phyloP scores from a whole-genome alignment of 805 yeast genomes.

The Yarrowia alimentaria region DNA sequence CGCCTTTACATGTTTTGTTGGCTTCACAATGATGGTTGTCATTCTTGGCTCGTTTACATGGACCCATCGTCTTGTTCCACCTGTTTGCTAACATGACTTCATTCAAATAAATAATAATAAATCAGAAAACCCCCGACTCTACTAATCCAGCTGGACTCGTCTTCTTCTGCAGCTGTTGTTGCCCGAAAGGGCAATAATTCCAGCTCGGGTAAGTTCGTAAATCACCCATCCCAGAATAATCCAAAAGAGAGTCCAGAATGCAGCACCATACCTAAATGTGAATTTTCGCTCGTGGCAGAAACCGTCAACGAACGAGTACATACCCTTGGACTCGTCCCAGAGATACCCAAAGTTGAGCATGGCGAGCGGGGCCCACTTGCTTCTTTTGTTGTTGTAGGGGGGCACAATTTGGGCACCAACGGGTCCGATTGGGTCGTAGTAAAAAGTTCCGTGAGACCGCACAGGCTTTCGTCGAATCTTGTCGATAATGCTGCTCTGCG shows the following conservation, averaged over 20 bases:
- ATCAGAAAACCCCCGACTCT: too few relatives aligned
- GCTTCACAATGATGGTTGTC: constrained; percentile 7
- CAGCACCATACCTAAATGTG: constrained; percentile 29
- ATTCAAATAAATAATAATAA: too few relatives aligned
- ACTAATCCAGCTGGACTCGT: constrained; percentile 13
- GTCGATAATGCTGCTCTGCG: constrained; percentile 26
- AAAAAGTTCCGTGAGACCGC: constrained; percentile 20
- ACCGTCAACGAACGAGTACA: constrained; percentile 35
- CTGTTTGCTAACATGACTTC: background rate
- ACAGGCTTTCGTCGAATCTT: background rate
- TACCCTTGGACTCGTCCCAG: constrained; percentile 33
- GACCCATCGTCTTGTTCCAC: background rate
- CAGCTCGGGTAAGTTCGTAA: constrained; percentile 7
- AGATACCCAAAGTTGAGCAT: constrained; percentile 33
- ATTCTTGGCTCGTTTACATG: constrained; percentile 16
- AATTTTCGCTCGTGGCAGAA: constrained; percentile 33
- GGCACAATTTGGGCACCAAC: constrained; percentile 28
- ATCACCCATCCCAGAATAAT: constrained; percentile 23
- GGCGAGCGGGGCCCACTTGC: constrained; percentile 31
- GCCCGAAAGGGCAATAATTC: background rate
- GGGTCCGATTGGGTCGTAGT: constrained; percentile 33
- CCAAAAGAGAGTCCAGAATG: constrained; percentile 28
- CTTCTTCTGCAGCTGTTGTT: constrained; percentile 16
- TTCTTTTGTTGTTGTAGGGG: constrained; percentile 29
- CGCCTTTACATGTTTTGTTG: background rate